Base-by-base conservation (phyloP, 2,329 filamentous ascomycete species). In the Chaetomiaceae sp. region DNA sequence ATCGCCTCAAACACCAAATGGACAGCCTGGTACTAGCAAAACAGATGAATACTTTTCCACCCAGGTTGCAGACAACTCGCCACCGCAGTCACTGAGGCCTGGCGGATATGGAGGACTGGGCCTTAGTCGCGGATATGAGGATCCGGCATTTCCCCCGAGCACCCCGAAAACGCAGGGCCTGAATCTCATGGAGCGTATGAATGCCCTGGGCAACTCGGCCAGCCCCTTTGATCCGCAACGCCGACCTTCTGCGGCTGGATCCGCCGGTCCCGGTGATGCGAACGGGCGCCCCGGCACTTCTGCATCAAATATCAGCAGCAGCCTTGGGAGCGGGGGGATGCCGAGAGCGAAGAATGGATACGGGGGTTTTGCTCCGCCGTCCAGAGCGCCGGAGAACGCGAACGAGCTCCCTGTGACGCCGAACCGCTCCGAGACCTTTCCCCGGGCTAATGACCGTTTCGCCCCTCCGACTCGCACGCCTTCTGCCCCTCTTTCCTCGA, bases 1-100 rank as follows among this genome's bases (percentile, higher is more conserved):
- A 23, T 89, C 87, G n/a, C 85, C 86, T 7, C 73, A 77, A 50
- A 82, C 80, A 13, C 76, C 80, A 23, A 73, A 70, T 53, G 75
- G 66, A 46, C 70, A 69, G 47, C 75, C 66, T 61, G 74, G 65
- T 54, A 70, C 65, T 63, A 71, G 70, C 66, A 73, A 65, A 27
- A 59, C 65, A 29, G 73, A 76, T 34, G 76, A 77, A 48, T 73
- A 73, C 55, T 77, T 75, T 54, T 62, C 70, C 20, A 73, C 75
- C 3, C 66, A 66, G 27, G 79, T 78, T 56, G 75, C 73, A 29
- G 65, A 65, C 51, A 69, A 72, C 44, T 71, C 74, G 13, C 69
- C 57, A 20, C 69, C 68, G 20, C 69, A 70, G 27, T 58, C 64
- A 30, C 68, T 67, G 36, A 68, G 73, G n/a, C 73, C 75, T 1